These are phyloP conservation scores for Ambrosia hybrid DNA, from an alignment of 140 eudicot species.

Conservation along the genomic window DNA sequence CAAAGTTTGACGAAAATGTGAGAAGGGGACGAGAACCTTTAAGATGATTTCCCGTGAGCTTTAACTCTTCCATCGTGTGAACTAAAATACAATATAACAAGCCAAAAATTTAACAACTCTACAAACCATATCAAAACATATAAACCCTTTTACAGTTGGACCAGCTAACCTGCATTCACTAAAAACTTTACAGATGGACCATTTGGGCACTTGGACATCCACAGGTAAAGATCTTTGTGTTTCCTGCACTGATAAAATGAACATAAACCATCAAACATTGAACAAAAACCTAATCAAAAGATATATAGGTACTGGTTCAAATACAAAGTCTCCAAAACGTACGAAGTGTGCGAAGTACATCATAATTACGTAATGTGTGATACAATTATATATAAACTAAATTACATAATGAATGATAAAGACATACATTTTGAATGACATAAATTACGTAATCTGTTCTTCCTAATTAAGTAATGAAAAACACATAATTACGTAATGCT, in stretches of 20 bases:
- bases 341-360: no score
- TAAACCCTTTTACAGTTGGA: no score
- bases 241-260: slow-evolving; percentile 72
- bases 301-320: no score
- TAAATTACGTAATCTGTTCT: no score
- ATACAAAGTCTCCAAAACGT: no score
- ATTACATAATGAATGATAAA: no score
- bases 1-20: slow-evolving; percentile 79
- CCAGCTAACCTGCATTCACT: slow-evolving; percentile 73
- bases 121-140: neutral
- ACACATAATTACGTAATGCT: no score
- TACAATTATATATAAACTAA: no score
- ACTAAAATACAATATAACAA: slow-evolving; percentile 42
- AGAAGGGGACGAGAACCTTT: slow-evolving; percentile 91
- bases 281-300: neutral
- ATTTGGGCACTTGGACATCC: slow-evolving; percentile 97
- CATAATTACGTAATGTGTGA: no score
- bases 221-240: slow-evolving; percentile 86
- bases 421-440: no score
- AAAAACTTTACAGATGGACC: slow-evolving; percentile 95
- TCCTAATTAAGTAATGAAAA: no score
- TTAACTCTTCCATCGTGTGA: slow-evolving; percentile 97
- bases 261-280: neutral
- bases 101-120: neutral
- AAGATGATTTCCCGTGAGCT: slow-evolving; percentile 93